These are phyloP conservation scores for Rubia yunnanensis DNA, from an alignment of 257 asterid genomes.

Conservation along the genomic window DNA sequence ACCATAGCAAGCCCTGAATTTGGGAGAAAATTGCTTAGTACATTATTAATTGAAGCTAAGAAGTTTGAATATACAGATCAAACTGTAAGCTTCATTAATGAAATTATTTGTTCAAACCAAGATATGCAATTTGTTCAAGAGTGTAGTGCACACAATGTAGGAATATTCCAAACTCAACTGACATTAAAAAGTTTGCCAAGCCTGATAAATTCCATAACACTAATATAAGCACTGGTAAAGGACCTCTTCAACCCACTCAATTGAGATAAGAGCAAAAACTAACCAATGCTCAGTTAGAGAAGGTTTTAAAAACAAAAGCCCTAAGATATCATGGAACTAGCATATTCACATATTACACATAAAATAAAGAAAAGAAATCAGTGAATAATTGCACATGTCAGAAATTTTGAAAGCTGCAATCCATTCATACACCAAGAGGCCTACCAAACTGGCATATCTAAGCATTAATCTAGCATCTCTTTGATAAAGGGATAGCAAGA, in stretches of 20 bases:
- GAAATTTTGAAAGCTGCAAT: slow-evolving; percentile 42
- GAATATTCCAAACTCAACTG: slow-evolving; percentile 43
- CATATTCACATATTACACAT: too few relatives aligned
- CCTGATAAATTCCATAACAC: slow-evolving; percentile 37
- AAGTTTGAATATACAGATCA: not conserved
- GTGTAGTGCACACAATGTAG: slow-evolving; percentile 6
- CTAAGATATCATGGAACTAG: not conserved
- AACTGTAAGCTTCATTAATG: not conserved
- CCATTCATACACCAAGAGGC: slow-evolving; percentile 26
- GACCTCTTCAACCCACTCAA: slow-evolving; percentile 19
- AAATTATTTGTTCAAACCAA: too few relatives aligned
- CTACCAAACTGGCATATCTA: slow-evolving; percentile 42
- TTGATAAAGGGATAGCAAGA: not conserved
- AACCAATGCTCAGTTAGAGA: not conserved
- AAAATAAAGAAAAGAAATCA: not conserved
- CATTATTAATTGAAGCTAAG: too few relatives aligned
- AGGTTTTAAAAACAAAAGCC: not conserved
- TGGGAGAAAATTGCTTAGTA: too few relatives aligned
- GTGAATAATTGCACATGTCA: slow-evolving; percentile 8
- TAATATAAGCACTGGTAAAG: slow-evolving; percentile 22
- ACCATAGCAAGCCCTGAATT: slow-evolving; percentile 47
- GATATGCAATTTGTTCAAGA: not conserved
- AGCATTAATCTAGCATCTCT: slow-evolving; percentile 26
- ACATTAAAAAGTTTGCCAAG: slow-evolving; percentile 28
- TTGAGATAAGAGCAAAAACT: slow-evolving; percentile 7